Evolutionary conservation across 768 basidiomycete species (phyloP).

Genomic region (Tricholoma bakamatsutake): DNA sequence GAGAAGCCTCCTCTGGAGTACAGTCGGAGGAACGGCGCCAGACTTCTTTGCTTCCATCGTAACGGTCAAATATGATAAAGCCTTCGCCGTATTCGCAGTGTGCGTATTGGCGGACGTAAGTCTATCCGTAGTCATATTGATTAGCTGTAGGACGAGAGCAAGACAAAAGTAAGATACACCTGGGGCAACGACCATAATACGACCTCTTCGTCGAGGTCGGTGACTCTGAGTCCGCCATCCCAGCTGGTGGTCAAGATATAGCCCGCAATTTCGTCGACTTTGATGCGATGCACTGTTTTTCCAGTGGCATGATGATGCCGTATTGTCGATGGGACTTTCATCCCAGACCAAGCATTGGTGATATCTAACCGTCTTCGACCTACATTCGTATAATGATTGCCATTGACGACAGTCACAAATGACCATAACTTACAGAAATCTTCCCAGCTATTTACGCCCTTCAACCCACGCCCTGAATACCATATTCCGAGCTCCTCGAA

Average conservation of each 20-base stretch:
- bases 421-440: too few relatives aligned
- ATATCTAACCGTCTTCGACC: too few relatives aligned
- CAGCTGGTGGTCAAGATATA: not conserved
- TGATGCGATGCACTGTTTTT: conserved; percentile 51
- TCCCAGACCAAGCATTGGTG: too few relatives aligned
- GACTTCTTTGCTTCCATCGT: conserved; percentile 55
- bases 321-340: too few relatives aligned
- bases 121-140: conserved; percentile 21
- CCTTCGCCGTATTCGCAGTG: conserved; percentile 57
- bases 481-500: too few relatives aligned
- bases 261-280: conserved; percentile 52
- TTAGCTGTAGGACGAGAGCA: not conserved
- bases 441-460: too few relatives aligned
- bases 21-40: conserved; percentile 49
- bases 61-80: too few relatives aligned
- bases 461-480: too few relatives aligned
- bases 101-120: conserved; percentile 48
- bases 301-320: too few relatives aligned
- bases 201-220: conserved; percentile 33
- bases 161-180: too few relatives aligned
- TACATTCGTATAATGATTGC: not conserved
- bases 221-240: conserved; percentile 53
- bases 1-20: conserved; percentile 13
- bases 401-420: too few relatives aligned
- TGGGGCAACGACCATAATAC: conserved; percentile 26